Base-by-base conservation (phyloP, 192 early-diverging fungal species). In the Coemansia interrupta region DNA sequence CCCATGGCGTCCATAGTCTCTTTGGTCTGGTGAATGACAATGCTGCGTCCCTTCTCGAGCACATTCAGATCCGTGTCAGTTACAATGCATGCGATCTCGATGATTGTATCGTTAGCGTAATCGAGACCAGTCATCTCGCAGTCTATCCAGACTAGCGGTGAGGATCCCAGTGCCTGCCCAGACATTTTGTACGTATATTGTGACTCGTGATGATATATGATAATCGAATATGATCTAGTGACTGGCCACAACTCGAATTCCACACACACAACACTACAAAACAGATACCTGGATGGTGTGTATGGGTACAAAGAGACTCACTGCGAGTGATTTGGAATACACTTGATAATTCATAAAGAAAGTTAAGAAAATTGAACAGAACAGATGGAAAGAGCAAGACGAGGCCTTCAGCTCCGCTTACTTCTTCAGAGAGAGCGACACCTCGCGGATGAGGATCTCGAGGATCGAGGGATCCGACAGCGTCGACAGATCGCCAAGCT, bases 31-130 rank as follows among this genome's bases (percentile, higher is more conserved):
- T 84, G 83, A 62, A 94, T 89, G 36, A 89, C 78, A 26, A 93
- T 69, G 47, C 85, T 82, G 2, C 86, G 85, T 4, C 87, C 90
- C 72, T 88, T 83, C 22, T 84, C 93, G 14, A 94, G 73, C 53
- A 89, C 69, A 46, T 93, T 93, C 12, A 97, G 76, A n/a, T 91
- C 80, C 14, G 82, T 87, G 63, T 97, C 90, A 1, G 96, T 96
- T 58, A 96, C 75, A 39, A 98, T 83, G 48, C 83, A 84, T 0
- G 94, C 92, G 30, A 98, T 91, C 70, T 97, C 92, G 57, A 96
- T 91, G 64, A 95, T 83, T 28, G 85, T 84, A 64, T 93, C 92
- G 45, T 86, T 85, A 17, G 49, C 59, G 49, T 58, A 55, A 51
- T 81, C 79, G 10, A 81, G 70, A 3, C 79, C 79, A 0, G 79